These are phyloP conservation scores for Chamaecrista fasciculata DNA, from an alignment of 306 rosid genomes.

Conservation along the genomic window DNA sequence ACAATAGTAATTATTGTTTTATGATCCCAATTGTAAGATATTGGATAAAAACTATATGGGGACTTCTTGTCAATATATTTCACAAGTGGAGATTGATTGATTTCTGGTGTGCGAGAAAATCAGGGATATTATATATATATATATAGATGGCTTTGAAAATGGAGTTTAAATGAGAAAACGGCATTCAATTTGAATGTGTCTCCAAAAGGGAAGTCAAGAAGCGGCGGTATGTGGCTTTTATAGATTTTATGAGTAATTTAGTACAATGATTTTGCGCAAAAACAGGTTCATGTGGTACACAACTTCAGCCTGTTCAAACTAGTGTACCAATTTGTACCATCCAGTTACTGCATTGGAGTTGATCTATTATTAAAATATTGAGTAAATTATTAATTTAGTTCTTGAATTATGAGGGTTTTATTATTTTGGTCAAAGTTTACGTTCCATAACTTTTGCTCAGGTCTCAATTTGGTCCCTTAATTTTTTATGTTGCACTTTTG, in stretches of 20 bases:
- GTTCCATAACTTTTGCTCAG: too few species aligned
- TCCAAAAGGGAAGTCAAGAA: conserved; percentile 43
- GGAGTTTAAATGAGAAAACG: conserved; percentile 13
- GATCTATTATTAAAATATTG: background rate
- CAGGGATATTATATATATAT: background rate
- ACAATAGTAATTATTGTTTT: background rate
- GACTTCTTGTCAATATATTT: too few species aligned
- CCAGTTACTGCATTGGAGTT: background rate
- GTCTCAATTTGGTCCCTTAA: too few species aligned
- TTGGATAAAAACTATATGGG: too few species aligned
- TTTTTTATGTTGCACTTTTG: too few species aligned
- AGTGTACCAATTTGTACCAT: background rate
- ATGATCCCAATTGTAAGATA: background rate
- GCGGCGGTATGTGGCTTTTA: conserved; percentile 33
- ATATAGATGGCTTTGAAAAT: background rate
- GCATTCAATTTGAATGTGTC: conserved; percentile 36
- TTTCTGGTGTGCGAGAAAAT: conserved; percentile 16
- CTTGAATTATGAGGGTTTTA: too few species aligned
- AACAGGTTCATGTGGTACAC: conserved; percentile 25
- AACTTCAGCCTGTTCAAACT: conserved; percentile 16
- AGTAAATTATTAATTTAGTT: too few species aligned
- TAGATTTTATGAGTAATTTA: conserved; percentile 14
- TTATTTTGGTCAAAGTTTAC: too few species aligned
- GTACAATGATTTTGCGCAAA: conserved; percentile 14
- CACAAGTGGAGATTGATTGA: too few species aligned